Evolutionary conservation across 345 rosid genomes (phyloP), one percentile per base, ranked within the genome.

Genomic region (Pseudoturritis turrita): DNA sequence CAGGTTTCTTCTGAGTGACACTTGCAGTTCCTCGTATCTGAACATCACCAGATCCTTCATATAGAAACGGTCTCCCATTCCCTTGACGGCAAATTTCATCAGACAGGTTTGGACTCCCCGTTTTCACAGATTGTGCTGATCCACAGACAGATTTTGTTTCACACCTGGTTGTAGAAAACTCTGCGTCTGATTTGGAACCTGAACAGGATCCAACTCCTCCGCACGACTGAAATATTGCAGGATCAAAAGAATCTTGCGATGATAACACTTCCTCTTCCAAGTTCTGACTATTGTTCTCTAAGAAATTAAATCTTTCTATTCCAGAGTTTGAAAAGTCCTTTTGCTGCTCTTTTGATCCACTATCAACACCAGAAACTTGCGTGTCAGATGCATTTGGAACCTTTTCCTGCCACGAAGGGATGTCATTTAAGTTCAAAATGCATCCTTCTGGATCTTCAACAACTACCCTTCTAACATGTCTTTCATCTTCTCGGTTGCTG

Each of bases 191-290:
- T 75, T 86, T 83, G 75, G 88, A 84, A 75, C 87, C 76, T 37
- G 88, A 83, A 73, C 67, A 68, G 71, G 87, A 83, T 76, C 82
- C 72, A 72, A 84, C 71, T 71, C 83, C 80, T 58, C 79, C 83
- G 47, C 68, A 78, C 40, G 60, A 82, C 68, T 84, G 91, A 66
- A 75, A 52, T 52, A 81, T 73, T 0, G 76, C 58, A 49, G 87
- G 87, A 71, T 77, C 84, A 18, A 77, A 76, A 71, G 92, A 90
- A 63, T 79, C 90, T 78, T 87, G 92, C 28, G 98, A 88, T 75
- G 90, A 88, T 60, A 90, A 64, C 46, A 83, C 83, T 74, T 88
- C 91, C 73, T 83, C 98, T 46, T 85, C 91, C 44, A 78, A 61
- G 76, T 81, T 83, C 63, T 80, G 85, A 74, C 78, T 68, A 47